Evolutionary conservation across 129 eudicot species (phyloP), one percentile per base, ranked within the genome.

Genomic region (Arctium minus): DNA sequence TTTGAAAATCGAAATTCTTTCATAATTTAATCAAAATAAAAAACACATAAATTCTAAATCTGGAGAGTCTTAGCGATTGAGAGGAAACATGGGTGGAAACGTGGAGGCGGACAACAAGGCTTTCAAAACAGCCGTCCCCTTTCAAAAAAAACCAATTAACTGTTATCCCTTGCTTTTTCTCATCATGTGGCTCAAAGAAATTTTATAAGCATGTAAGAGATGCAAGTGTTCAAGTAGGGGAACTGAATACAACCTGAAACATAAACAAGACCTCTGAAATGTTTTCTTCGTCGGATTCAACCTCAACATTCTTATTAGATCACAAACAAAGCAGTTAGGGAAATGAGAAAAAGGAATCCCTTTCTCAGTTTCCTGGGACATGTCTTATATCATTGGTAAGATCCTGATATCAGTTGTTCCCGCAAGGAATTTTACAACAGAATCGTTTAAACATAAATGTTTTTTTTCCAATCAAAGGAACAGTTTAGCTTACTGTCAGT

Each of bases 251-350:
- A 78, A 95, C 98, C 98, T 95, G 98, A 85, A 95, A 91, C 85
- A 95, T 90, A 81, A 95, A 91, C 93, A 95, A 70, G 73, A 91
- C 98, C 79, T 95, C 98, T 8, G 91, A 81, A 76, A 95, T 76
- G 79, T 83, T 85, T 65, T 81, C 67, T 74, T 86, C 96, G 8
- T 22, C 38, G 74, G 82, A 79, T 73, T 90, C 90, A 18, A 9
- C 86, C 27, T 86, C 89, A 6, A 73, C 48, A 46, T 7, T 76
- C 31, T 83, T 40, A 79, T 31, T 42, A 13, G 68, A 72, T 38
- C 72, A 76, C 10, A 64, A 36, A 37, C 11, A 50, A 32, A 46
- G 6, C 7, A 60, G 46, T 22, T 18, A 64, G 6, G 1, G 10
- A 2, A 6, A n/a, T 32, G 32, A 27, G 70, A 22, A 64, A 62